Evolutionary conservation across 1,139 yeast species (phyloP).

Genomic region (Scheffersomyces illinoinensis): DNA sequence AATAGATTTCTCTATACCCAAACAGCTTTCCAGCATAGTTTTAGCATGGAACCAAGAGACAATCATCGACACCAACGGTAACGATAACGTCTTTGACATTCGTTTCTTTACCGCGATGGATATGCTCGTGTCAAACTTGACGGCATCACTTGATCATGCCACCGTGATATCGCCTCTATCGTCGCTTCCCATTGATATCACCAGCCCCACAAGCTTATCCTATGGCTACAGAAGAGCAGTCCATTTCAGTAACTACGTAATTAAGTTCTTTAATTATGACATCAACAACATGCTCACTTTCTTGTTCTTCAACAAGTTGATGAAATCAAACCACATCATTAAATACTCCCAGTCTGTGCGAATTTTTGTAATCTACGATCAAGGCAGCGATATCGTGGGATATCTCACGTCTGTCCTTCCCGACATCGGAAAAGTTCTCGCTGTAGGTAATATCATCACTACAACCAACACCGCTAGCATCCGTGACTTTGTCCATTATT

Average conservation of each 20-base stretch:
- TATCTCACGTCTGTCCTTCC: conserved; percentile 4
- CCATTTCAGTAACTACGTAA: conserved; percentile 17
- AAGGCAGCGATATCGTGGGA: conserved; percentile 1
- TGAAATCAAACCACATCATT: conserved; percentile 51
- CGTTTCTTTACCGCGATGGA: background rate
- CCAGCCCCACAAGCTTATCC: background rate
- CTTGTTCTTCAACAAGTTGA: conserved; percentile 41
- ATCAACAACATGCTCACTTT: conserved; percentile 16
- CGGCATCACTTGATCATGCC: background rate
- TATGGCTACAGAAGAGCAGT: background rate
- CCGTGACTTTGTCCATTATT: conserved; percentile 23
- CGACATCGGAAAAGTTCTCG: conserved; percentile 2
- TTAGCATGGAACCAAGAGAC: background rate
- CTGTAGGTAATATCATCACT: conserved; percentile 6
- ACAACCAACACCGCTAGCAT: conserved; percentile 14
- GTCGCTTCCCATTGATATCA: conserved; percentile 15
- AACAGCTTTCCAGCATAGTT: background rate
- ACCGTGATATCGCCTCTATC: conserved; percentile 23
- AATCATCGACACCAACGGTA: background rate
- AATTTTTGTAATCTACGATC: conserved; percentile 28
- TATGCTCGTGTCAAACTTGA: background rate
- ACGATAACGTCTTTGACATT: background rate
- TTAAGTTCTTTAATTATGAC: conserved; percentile 29
- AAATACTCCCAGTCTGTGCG: conserved; percentile 45
- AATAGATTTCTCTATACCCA: background rate